phyloP scores from a whole-genome alignment of 1,284 basidiomycete genomes.

The Apiotrichum mycotoxinovorans region DNA sequence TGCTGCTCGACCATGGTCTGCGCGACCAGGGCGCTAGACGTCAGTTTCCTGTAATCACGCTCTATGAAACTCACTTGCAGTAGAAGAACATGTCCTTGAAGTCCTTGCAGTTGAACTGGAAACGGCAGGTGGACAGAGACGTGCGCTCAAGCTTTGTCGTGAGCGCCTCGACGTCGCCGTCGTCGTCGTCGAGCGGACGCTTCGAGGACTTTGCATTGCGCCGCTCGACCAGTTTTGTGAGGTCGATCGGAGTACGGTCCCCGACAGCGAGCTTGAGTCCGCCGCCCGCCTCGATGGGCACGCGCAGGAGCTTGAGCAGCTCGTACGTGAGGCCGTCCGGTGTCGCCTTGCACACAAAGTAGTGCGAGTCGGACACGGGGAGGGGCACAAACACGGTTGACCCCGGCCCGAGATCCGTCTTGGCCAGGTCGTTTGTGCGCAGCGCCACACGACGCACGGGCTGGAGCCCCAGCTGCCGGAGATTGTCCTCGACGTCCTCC shows the following conservation, averaged over 20 bases:
- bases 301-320: conserved; percentile 35
- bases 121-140: conserved; percentile 18
- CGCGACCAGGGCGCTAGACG: conserved; percentile 74
- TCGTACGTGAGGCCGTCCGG: conserved; percentile 36
- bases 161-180: background rate
- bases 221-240: conserved; percentile 26
- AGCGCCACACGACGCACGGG: conserved; percentile 37
- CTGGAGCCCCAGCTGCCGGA: conserved; percentile 36
- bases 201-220: conserved; percentile 15
- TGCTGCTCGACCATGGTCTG: conserved; percentile 83
- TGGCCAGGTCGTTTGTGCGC: conserved; percentile 38
- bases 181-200: conserved; percentile 8
- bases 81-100: conserved; percentile 40
- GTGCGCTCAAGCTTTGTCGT: background rate
- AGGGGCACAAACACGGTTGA: conserved; percentile 42
- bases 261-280: conserved; percentile 33
- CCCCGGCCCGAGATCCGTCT: conserved; percentile 37
- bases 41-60: background rate
- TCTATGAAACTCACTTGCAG: conserved; percentile 34
- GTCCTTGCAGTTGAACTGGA: conserved; percentile 38
- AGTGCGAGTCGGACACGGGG: conserved; percentile 33
- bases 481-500: conserved; percentile 41
- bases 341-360: conserved; percentile 38
- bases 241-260: conserved; percentile 31
- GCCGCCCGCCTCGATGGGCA: conserved; percentile 34